Evolutionary conservation across 108 stramenopile genomes (phyloP).

Genomic region (Skeletonema tropicum): DNA sequence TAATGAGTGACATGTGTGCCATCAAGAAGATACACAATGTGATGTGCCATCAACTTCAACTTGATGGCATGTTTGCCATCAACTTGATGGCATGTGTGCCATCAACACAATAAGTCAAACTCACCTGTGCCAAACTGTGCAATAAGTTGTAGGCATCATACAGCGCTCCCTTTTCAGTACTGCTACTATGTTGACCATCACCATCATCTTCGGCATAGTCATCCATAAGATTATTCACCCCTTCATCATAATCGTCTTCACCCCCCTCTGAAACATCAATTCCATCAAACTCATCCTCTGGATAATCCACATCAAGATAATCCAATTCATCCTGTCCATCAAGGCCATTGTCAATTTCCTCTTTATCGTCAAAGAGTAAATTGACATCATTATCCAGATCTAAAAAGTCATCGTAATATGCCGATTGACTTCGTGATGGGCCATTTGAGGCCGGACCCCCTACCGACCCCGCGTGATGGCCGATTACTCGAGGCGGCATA

Average conservation of each 20-base stretch:
- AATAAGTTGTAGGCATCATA: constrained; percentile 94
- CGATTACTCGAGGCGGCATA: neutral
- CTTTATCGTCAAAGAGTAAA: constrained; percentile 29
- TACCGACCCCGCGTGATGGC: neutral
- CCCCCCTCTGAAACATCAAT: constrained; percentile 19
- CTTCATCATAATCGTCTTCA: constrained; percentile 11
- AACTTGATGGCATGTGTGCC: neutral
- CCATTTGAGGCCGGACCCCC: neutral
- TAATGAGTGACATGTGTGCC: constrained; percentile 4
- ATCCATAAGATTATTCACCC: neutral
- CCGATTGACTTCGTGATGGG: neutral
- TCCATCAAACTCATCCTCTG: constrained; percentile 13
- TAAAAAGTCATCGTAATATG: constrained; percentile 26
- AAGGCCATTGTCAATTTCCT: constrained; percentile 10
- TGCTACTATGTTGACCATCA: neutral
- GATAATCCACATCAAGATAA: constrained; percentile 2
- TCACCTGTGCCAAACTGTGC: constrained; percentile 89
- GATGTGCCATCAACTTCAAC: no score
- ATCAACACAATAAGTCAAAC: constrained; percentile 11
- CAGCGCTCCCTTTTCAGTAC: constrained; percentile 63
- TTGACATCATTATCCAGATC: constrained; percentile 26
- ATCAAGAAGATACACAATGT: no score
- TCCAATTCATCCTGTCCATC: constrained; percentile 6
- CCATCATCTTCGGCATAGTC: constrained; percentile 14
- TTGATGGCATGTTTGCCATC: no score